These are phyloP conservation scores for Blakeslea trispora DNA, from an alignment of 371 early-diverging fungal species.

Conservation along the genomic window DNA sequence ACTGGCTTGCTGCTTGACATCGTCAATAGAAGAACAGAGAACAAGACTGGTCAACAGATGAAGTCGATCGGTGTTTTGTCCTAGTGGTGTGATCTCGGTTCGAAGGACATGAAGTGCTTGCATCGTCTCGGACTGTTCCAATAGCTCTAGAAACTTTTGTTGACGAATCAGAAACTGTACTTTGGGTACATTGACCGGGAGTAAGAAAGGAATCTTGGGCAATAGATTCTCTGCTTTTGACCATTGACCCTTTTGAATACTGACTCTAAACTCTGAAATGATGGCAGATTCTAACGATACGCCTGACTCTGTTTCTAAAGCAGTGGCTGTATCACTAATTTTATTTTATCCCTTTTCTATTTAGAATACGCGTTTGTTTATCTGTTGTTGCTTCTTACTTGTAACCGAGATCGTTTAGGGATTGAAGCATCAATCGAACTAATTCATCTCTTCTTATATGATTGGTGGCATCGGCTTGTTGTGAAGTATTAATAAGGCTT, in stretches of 20 bases:
- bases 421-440: constrained; percentile 84
- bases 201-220: constrained; percentile 39
- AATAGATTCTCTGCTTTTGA: constrained; percentile 57
- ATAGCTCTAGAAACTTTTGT: constrained; percentile 83
- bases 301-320: constrained; percentile 77
- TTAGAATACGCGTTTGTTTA: too few species aligned
- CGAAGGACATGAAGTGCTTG: constrained; percentile 72
- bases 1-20: constrained; percentile 59
- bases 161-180: constrained; percentile 70
- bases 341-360: too few species aligned
- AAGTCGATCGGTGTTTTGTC: constrained; percentile 59
- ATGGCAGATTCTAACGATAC: constrained; percentile 62
- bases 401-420: constrained; percentile 82
- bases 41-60: constrained; percentile 67
- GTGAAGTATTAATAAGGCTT: constrained; percentile 1
- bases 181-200: constrained; percentile 18
- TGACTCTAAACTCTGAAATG: constrained; percentile 61
- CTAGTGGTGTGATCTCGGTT: constrained; percentile 73
- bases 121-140: constrained; percentile 63
- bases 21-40: constrained; percentile 65
- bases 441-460: constrained; percentile 67
- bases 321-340: constrained; percentile 57
- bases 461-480: not conserved
- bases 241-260: constrained; percentile 80
- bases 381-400: constrained; percentile 49